Evolutionary conservation across 192 early-diverging fungal species (phyloP), one percentile per base, ranked within the genome.

Genomic region (Coemansia sp.): DNA sequence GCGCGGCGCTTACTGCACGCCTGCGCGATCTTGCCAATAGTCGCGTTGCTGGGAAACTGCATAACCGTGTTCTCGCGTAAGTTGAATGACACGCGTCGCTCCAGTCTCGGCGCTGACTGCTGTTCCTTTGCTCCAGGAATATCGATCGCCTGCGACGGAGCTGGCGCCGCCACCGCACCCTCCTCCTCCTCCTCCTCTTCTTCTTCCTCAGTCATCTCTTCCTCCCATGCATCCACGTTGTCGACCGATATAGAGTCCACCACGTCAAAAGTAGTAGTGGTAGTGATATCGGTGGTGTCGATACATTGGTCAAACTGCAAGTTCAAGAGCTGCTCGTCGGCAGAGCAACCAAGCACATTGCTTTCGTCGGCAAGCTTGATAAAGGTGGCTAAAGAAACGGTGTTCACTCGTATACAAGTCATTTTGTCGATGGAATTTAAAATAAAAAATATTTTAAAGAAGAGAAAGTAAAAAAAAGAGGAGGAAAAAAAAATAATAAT

Each of bases 11-110:
- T 63, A 27, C 53, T 65, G 4, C 79, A 71, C 3, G 79, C 79
- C 10, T 60, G 67, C 22, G 79, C 62, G 29, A 82, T 82, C 42
- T 77, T 82, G 40, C 70, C 46, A 15, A 82, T 73, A 0, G 64
- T 75, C 22, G 70, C 61, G 58, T 82, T 82, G 67, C 79, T 82
- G 27, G 79, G 79, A 27, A 82, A 68, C 47, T 73, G 70, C 64
- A 70, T 60, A 15, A 73, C 62, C 43, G 67, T 76, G 79, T 76
- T 82, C 12, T 76, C 64, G 32, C 57, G 41, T 51, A 82, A 39
- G 66, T 82, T 82, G 62, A 82, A 82, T 32, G 79, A 82, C 32
- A 82, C 79, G 43, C 74, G 79, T 58, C 79, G 79, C 31, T 67
- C 43, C 14, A 66, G 59, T 58, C 61, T 70, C 31, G 14, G 12